These are phyloP conservation scores for Sugiyamaella qingdaonensis DNA, from an alignment of 805 yeast species.

Conservation along the genomic window DNA sequence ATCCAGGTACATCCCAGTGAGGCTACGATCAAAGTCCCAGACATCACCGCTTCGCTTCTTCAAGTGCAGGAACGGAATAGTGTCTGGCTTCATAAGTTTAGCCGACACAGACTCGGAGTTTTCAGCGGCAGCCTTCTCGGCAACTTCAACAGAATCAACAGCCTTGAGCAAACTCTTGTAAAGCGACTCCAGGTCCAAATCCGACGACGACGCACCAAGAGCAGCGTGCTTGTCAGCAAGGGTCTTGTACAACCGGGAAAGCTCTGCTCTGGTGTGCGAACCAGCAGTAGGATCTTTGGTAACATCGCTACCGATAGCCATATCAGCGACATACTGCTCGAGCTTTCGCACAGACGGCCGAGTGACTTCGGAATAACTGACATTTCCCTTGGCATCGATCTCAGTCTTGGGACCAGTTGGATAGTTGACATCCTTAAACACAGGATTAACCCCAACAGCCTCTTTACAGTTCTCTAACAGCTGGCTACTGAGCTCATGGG, in stretches of 20 bases:
- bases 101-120: constrained; percentile 37
- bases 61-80: constrained; percentile 91
- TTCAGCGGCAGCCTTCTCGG: constrained; percentile 44
- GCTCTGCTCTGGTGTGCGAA: constrained; percentile 65
- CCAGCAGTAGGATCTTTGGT: constrained; percentile 63
- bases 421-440: constrained; percentile 87
- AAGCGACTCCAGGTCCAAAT: constrained; percentile 41
- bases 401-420: constrained; percentile 95
- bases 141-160: constrained; percentile 44
- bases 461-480: constrained; percentile 93
- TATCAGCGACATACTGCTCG: constrained; percentile 91
- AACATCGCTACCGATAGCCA: constrained; percentile 91
- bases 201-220: constrained; percentile 36
- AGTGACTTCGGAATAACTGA: constrained; percentile 76
- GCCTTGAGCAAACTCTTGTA: constrained; percentile 39
- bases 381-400: constrained; percentile 83
- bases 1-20: constrained; percentile 76
- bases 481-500: constrained; percentile 85
- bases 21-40: constrained; percentile 80
- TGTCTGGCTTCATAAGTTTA: constrained; percentile 33
- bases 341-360: constrained; percentile 90
- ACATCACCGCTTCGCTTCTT: constrained; percentile 67
- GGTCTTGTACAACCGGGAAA: constrained; percentile 76
- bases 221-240: constrained; percentile 65
- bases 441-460: constrained; percentile 75